Percentiles rank a stretch among this genome's conserved stretches.
Conservation (phyloP, 2,329 filamentous ascomycete genomes). For the Aspergillus tamarii region DNA sequence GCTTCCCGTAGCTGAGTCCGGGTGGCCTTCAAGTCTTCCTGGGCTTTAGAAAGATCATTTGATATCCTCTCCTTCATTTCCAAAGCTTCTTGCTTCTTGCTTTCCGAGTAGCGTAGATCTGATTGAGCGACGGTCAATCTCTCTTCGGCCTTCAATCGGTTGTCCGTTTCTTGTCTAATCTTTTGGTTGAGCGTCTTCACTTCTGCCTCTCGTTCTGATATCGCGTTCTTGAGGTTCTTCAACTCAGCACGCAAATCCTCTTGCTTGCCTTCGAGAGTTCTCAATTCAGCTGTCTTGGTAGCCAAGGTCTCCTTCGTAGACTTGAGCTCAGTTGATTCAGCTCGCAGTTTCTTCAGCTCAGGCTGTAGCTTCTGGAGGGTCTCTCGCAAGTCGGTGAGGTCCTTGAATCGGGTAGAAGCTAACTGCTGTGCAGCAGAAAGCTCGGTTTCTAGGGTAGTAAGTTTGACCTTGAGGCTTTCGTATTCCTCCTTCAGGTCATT, state of each 20-base stretch:
- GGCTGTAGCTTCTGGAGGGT: conserved; percentile 83
- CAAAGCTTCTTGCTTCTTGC: conserved; percentile 75
- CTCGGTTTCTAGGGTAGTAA: conserved; percentile 74
- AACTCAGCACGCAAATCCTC: conserved; percentile 79
- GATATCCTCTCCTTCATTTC: conserved; percentile 72
- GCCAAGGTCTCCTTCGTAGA: conserved; percentile 74
- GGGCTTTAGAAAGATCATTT: conserved; percentile 70
- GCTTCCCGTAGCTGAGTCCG: conserved; percentile 68
- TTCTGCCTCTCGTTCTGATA: conserved; percentile 75
- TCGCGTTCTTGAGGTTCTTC: conserved; percentile 67
- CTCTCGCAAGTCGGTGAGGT: conserved; percentile 78
- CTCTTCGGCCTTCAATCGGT: conserved; percentile 76
- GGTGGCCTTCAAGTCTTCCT: conserved; percentile 67
- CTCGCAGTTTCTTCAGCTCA: conserved; percentile 76
- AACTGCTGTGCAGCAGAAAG: conserved; percentile 83
- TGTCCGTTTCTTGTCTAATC: conserved; percentile 72
- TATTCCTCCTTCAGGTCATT: conserved; percentile 64
- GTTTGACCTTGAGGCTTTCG: conserved; percentile 71
- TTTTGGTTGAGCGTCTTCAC: conserved; percentile 78
- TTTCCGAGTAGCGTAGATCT: conserved; percentile 76
- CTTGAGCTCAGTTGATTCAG: conserved; percentile 76
- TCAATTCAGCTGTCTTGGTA: conserved; percentile 65
- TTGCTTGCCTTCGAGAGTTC: conserved; percentile 77
- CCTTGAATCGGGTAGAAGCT: conserved; percentile 84
- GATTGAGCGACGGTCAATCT: conserved; percentile 72